Evolutionary conservation across 192 early-diverging fungal genomes (phyloP).

Genomic region (Rhizoclosmatium globosum): DNA sequence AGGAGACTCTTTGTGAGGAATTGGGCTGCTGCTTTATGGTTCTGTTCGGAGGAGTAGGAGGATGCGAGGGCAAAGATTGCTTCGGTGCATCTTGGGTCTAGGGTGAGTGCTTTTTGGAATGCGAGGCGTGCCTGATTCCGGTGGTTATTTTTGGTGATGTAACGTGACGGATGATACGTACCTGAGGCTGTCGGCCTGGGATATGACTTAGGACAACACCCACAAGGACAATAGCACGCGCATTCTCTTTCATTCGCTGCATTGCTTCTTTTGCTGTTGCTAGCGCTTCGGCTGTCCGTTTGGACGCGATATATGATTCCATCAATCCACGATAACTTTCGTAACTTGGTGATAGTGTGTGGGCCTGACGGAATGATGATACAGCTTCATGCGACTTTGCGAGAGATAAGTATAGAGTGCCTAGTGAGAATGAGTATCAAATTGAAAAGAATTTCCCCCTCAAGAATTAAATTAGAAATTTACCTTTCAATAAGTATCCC

Average conservation of each 20-base stretch:
- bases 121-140: background rate
- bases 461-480: background rate
- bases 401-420: background rate
- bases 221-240: conserved; percentile 18
- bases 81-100: conserved; percentile 30
- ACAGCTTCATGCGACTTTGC: conserved; percentile 19
- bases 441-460: background rate
- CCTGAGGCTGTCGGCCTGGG: conserved; percentile 14
- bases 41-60: background rate
- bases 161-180: background rate
- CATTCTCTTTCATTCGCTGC: conserved; percentile 19
- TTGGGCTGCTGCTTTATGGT: background rate
- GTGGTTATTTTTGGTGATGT: too few species aligned
- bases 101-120: conserved; percentile 21
- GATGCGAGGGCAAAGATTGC: conserved; percentile 28
- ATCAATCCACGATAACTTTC: conserved; percentile 24
- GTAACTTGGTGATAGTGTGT: background rate
- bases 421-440: background rate
- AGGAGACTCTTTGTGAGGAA: background rate
- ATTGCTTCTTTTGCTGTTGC: conserved; percentile 25
- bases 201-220: conserved; percentile 25
- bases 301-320: conserved; percentile 21
- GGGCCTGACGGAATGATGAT: background rate
- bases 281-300: conserved; percentile 24
- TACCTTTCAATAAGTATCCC: conserved; percentile 22